These are phyloP conservation scores for Fusarium illudens DNA, from an alignment of 2,329 filamentous ascomycete species.

Conservation along the genomic window DNA sequence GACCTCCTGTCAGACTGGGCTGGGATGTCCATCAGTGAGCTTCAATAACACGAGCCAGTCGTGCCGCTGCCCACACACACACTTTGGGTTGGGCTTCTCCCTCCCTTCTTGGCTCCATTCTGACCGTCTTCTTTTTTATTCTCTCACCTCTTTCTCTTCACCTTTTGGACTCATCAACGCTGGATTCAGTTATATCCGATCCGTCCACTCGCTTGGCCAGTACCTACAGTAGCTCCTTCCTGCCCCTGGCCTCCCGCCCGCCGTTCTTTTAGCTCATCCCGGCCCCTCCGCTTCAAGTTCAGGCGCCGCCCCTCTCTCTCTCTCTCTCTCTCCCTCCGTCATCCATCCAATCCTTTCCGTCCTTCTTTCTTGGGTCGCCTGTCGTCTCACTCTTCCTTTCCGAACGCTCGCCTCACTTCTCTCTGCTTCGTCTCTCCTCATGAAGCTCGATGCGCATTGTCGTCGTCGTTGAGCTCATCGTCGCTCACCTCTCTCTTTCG, in stretches of 20 bases:
- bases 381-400: constrained; percentile 6
- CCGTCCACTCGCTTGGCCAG: constrained; percentile 1
- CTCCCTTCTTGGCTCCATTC: constrained; percentile 2
- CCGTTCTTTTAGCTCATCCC: constrained; percentile 15
- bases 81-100: not conserved
- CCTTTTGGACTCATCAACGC: not conserved
- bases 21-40: constrained; percentile 9
- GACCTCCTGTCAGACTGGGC: constrained; percentile 6
- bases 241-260: constrained; percentile 16
- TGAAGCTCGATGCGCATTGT: constrained; percentile 27
- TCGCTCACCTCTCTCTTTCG: constrained; percentile 18
- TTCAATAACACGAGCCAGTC: constrained; percentile 27
- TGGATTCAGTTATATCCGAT: not conserved
- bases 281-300: constrained; percentile 7
- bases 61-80: constrained; percentile 23
- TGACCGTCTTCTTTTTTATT: not conserved
- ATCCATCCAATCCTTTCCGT: constrained; percentile 10
- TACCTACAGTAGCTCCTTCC: constrained; percentile 13
- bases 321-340: not conserved
- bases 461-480: constrained; percentile 32
- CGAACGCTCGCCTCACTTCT: not conserved
- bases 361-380: not conserved
- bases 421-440: constrained; percentile 11
- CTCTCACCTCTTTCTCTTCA: not conserved
- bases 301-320: not conserved